Evolutionary conservation across 2,329 filamentous ascomycete genomes (phyloP).

Genomic region (Aspergillus pseudoterreus): DNA sequence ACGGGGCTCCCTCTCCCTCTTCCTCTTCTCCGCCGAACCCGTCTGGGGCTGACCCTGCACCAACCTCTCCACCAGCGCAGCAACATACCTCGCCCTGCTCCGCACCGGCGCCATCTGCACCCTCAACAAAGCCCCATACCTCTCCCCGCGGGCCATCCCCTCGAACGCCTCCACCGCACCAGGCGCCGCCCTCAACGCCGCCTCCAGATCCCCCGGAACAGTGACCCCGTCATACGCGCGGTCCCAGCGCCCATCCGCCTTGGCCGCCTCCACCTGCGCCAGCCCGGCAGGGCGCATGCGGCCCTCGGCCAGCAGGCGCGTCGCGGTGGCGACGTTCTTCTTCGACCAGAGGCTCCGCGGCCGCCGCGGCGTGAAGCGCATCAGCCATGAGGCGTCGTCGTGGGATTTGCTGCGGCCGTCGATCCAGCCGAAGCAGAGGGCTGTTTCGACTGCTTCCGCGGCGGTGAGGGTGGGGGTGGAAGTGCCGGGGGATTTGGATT

Average conservation of each 20-base stretch:
- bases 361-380: constrained; percentile 58
- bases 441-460: constrained; percentile 52
- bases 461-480: constrained; percentile 43
- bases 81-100: too few species aligned
- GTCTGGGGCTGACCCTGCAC: too few species aligned
- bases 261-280: constrained; percentile 53
- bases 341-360: constrained; percentile 56
- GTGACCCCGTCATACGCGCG: constrained; percentile 53
- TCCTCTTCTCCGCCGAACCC: too few species aligned
- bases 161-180: too few species aligned
- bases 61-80: too few species aligned
- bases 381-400: constrained; percentile 49
- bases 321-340: constrained; percentile 55
- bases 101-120: too few species aligned
- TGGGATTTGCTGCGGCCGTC: constrained; percentile 51
- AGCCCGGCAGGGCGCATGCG: constrained; percentile 50
- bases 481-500: too few species aligned
- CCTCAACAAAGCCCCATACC: too few species aligned
- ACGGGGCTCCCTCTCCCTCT: too few species aligned
- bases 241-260: constrained; percentile 57
- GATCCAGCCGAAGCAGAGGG: constrained; percentile 62
- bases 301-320: constrained; percentile 41
- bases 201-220: constrained; percentile 48
- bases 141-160: too few species aligned
- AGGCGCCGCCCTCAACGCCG: too few species aligned